Evolutionary conservation across 192 early-diverging fungal genomes (phyloP).

Genomic region (Podila clonocystis): DNA sequence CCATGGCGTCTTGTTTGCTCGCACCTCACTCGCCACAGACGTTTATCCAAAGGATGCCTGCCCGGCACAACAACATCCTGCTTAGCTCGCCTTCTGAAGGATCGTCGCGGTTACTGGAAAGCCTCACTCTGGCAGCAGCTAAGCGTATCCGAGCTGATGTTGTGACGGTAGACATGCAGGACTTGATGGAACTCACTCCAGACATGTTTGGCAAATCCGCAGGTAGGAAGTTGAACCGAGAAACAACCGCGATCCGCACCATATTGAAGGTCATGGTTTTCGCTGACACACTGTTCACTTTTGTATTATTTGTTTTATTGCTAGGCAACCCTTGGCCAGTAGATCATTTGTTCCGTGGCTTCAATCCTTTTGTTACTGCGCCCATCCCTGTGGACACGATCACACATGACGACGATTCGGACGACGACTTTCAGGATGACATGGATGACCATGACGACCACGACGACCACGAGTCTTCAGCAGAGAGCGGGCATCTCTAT

Average conservation of each 20-base stretch:
- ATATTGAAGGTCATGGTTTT: no score
- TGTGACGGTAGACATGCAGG: constrained; percentile 67
- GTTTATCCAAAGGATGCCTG: constrained; percentile 32
- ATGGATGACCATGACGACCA: constrained; percentile 58
- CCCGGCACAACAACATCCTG: constrained; percentile 50
- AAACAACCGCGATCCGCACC: no score
- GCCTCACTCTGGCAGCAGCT: constrained; percentile 55
- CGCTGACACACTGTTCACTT: no score
- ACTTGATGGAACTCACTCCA: constrained; percentile 61
- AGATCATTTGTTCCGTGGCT: constrained; percentile 31
- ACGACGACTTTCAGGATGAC: constrained; percentile 47
- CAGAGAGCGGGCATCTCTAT: constrained; percentile 12
- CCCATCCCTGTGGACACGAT: constrained; percentile 25
- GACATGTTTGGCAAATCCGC: constrained; percentile 50
- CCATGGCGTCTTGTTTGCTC: constrained; percentile 36
- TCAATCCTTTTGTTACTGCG: constrained; percentile 39
- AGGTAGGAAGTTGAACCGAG: constrained; percentile 2
- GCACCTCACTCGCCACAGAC: constrained; percentile 11
- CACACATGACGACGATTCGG: constrained; percentile 19
- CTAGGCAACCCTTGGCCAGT: constrained; percentile 47
- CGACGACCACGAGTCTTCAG: constrained; percentile 13
- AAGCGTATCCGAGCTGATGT: constrained; percentile 64
- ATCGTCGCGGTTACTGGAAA: constrained; percentile 54
- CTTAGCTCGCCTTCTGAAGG: constrained; percentile 54
- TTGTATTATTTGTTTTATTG: not conserved